Conservation (phyloP, 805 yeast genomes). For the Candida cerambycidarum region DNA sequence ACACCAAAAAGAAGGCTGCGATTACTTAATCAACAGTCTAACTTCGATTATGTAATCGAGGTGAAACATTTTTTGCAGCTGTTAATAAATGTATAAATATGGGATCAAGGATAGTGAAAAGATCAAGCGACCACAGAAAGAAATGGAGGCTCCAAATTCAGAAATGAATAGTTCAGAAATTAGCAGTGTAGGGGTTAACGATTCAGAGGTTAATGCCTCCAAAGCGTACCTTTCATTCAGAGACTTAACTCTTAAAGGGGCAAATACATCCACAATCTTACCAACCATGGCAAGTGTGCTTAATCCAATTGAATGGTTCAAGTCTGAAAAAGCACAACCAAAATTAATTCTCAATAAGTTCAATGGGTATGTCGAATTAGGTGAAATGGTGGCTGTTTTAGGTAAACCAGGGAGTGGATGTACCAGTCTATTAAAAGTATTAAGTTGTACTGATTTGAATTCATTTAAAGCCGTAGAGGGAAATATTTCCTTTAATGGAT, state of each 20-base stretch:
- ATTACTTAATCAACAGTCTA: too few relatives aligned
- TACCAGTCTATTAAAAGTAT: slow-evolving; percentile 35
- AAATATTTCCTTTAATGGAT: slow-evolving; percentile 30
- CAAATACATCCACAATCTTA: slow-evolving; percentile 45
- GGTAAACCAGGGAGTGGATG: slow-evolving; percentile 43
- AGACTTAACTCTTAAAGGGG: slow-evolving; percentile 43
- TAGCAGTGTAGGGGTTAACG: too few relatives aligned
- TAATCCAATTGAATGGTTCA: slow-evolving; percentile 24
- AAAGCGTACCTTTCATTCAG: slow-evolving; percentile 31
- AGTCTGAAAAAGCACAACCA: slow-evolving; percentile 14
- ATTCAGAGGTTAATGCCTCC: too few relatives aligned
- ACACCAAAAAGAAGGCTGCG: too few relatives aligned
- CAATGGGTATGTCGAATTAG: slow-evolving; percentile 39
- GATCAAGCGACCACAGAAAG: neutral
- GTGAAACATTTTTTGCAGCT: neutral
- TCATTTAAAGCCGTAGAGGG: slow-evolving; percentile 31
- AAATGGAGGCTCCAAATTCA: too few relatives aligned
- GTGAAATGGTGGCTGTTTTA: slow-evolving; percentile 36
- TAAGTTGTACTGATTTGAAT: slow-evolving; percentile 33
- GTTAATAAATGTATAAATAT: neutral
- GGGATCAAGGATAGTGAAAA: too few relatives aligned
- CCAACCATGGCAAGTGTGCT: slow-evolving; percentile 47
- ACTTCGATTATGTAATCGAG: too few relatives aligned
- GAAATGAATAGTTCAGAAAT: too few relatives aligned
- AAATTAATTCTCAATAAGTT: slow-evolving; percentile 20